Base-by-base conservation (phyloP, 768 basidiomycete genomes). In the Amanita molliuscula region DNA sequence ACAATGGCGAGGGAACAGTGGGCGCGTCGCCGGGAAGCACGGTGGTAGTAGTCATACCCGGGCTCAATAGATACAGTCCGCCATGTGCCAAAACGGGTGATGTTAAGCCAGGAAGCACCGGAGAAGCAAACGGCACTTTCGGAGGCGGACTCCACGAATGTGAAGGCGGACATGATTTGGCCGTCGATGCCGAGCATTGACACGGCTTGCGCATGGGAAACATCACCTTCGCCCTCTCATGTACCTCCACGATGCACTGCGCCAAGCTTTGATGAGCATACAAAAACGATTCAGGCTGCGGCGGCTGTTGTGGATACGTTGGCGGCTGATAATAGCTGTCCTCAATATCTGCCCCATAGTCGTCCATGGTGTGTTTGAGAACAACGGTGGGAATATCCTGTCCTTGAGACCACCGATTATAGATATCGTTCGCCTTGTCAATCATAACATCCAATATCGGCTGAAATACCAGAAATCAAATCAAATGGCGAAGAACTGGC, bases 371-470 rank as follows among this genome's bases (percentile, higher is more conserved):
- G 52, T 69, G 68, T 41, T 67, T 67, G 20, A 71, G 63, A 4
- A 73, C 64, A 37, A 72, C 65, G 2, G 70, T 70, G 29, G 67
- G 69, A 16, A 72, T 59, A 44, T 74, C 72, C 55, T 73, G 70
- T 20, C 70, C 70, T 16, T 65, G 64, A 3, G 65, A 65, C 75
- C 75, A 77, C 2, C 69, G 67, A 46, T 65, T 65, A 56, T 75
- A 75, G 43, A 73, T 73, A 56, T 69, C 63, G 52, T 70, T 75
- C n/a, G 75, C 69, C 54, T 73, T 76, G 50, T 68, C 71, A 45
- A 76, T 70, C 72, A 76, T 73, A 1, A 68, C 66, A 55, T 76
- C 73, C 38, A 76, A 61, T 23, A 74, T 67, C 10, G 73, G 73
- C 74, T 77, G 40, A 25, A 43, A 25, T 25, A 18, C 40, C 40